Base-by-base conservation (phyloP, 768 basidiomycete genomes). In the Hypholoma fasciculare region DNA sequence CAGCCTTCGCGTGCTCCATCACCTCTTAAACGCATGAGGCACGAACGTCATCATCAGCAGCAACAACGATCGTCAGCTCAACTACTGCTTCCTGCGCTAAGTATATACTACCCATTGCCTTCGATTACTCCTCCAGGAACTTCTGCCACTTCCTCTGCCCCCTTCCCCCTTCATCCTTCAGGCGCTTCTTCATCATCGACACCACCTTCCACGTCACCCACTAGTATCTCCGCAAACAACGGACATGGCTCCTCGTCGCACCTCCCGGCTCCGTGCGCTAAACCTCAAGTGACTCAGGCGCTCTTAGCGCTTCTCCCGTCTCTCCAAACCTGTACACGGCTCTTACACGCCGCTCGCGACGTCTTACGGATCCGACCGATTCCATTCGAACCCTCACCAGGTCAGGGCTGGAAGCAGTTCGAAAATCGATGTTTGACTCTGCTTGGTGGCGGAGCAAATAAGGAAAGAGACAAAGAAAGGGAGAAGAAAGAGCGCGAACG, bases 241-340 rank as follows among this genome's bases (percentile, higher is more conserved):
- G 55, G 57, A 16, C 4, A 36, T 44, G 34, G 23, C 36, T 37
- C 42, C 17, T 19, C 54, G 30, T 53, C 47, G 30, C 40, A 23
- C 42, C 53, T 49, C 23, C 40, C 53, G 12, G 49, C 61, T 12
- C 54, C 54, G 11, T 49, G 39, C 27, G 54, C 49, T 2, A 66
- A 62, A 30, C 74, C 74, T 13, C 63, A 67, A 27, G 61, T 73
- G 4, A 74, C 77, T 2, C 64, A 71, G 0, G 67, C 67, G 0
- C 67, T 80, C 34, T 59, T 77, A 19, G 64, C 69, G 4, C 64
- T 72, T 38, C 71, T 81, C 9, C 77, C 79, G 8, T 53, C 68
- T 9, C 38, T 69, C 2, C 36, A 56, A 46, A 62, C 56, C 2
- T 71, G 74, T 55, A 64, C 61, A 53, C 65, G 61, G 4, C 66